These are phyloP conservation scores for Suhomyces kilbournensis DNA, from an alignment of 805 yeast species.

Conservation along the genomic window DNA sequence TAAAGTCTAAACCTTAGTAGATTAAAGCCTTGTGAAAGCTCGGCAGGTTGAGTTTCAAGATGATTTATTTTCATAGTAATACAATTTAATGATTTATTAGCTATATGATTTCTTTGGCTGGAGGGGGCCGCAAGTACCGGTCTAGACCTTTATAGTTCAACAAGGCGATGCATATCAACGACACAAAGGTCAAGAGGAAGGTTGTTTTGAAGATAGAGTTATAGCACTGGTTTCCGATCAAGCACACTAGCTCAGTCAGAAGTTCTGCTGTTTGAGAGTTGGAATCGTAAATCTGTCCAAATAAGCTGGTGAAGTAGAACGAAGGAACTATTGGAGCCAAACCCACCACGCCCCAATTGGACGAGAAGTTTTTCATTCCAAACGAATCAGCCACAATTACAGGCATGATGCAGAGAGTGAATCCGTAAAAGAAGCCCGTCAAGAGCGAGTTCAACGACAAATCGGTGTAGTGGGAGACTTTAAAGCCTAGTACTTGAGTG, in stretches of 20 bases:
- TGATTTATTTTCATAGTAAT: too few species aligned
- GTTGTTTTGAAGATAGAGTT: slow-evolving; percentile 42
- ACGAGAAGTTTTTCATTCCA: slow-evolving; percentile 65
- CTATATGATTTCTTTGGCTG: background rate
- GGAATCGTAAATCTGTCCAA: slow-evolving; percentile 63
- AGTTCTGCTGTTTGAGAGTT: slow-evolving; percentile 18
- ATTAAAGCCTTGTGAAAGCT: too few species aligned
- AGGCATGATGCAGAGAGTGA: slow-evolving; percentile 69
- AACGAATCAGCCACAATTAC: slow-evolving; percentile 72
- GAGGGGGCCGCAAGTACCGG: background rate
- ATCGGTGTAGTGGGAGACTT: slow-evolving; percentile 26
- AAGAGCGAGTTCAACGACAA: slow-evolving; percentile 53
- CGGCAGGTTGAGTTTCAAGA: too few species aligned
- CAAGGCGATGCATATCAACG: slow-evolving; percentile 17
- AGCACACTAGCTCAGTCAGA: slow-evolving; percentile 19
- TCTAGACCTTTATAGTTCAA: background rate
- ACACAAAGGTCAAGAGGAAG: slow-evolving; percentile 27
- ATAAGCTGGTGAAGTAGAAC: slow-evolving; percentile 55
- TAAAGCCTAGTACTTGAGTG: slow-evolving; percentile 50
- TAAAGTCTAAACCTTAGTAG: too few species aligned
- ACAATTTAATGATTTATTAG: too few species aligned
- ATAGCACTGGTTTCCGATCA: slow-evolving; percentile 41
- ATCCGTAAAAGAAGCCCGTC: slow-evolving; percentile 71
- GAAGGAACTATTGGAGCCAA: slow-evolving; percentile 65
- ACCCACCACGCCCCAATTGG: slow-evolving; percentile 71